Evolutionary conservation across 805 yeast genomes (phyloP), one percentile per base, ranked within the genome.

Genomic region (Monosporozyma unispora): DNA sequence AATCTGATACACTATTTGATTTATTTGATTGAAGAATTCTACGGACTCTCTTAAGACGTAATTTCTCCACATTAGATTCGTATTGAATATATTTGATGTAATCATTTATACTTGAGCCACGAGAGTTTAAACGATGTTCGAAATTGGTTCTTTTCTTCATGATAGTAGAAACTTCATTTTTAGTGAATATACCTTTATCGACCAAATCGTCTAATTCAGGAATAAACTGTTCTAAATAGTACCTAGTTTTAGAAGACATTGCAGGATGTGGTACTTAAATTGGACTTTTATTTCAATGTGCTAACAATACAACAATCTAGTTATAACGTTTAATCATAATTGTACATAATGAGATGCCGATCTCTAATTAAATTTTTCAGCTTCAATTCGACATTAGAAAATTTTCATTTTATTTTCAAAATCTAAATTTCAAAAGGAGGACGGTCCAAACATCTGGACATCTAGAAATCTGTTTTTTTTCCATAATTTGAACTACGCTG

Each of bases 101-200:
- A 65, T 91, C 98, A 48, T 78, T 70, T 2, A 87, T 78, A 54
- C 77, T 81, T 11, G 90, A 79, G 1, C 93, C 95, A 66, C 98
- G 76, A 41, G 95, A 87, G 43, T 79, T 78, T 48, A 93, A 78
- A 50, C 96, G 71, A 65, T 93, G 96, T 68, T 93, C 99, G 59
- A 89, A 93, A 68, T 90, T 97, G 0, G 97, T 91, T 70, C 99
- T 78, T 62, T 89, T 79, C 69, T 93, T 82, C 88, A 91, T 87
- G 48, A 93, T 84, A 72, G 77, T 75, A 39, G 83, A 81, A 55
- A 89, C 80, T 68, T 93, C 99, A 57, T 78, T 78, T 57, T 85
- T 85, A 40, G 81, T 83, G 66, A 93, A 93, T 4, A 93, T 73
- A 3, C 89, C 89, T 60, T 87, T 84, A 50, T 78, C 78, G 51